These are phyloP conservation scores for Kodamaea neixiangensis DNA, from an alignment of 805 yeast species.

Conservation along the genomic window DNA sequence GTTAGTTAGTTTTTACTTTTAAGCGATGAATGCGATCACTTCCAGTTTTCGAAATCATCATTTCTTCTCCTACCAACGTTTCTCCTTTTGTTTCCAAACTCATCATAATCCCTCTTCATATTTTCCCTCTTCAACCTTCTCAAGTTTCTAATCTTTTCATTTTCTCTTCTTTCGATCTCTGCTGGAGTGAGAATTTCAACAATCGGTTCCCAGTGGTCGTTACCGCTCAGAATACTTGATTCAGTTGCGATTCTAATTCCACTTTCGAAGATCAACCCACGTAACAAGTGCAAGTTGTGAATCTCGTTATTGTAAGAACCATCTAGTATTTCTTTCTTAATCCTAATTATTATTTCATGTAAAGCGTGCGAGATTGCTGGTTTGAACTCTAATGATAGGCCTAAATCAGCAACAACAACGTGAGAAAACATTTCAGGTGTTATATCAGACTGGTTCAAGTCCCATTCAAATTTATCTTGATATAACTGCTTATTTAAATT, in stretches of 20 bases:
- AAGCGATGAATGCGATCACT: not conserved
- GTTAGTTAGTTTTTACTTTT: not conserved
- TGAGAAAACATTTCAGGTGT: constrained; percentile 86
- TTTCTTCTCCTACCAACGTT: constrained; percentile 48
- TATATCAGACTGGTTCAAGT: constrained; percentile 52
- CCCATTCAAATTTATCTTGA: constrained; percentile 96
- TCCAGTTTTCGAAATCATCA: constrained; percentile 41
- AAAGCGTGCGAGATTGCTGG: constrained; percentile 88
- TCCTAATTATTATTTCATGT: constrained; percentile 73
- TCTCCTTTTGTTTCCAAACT: constrained; percentile 31
- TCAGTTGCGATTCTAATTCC: constrained; percentile 46
- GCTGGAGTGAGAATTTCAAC: constrained; percentile 85
- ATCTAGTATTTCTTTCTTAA: constrained; percentile 82
- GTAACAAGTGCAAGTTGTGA: constrained; percentile 43
- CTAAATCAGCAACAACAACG: constrained; percentile 80
- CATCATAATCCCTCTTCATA: constrained; percentile 59
- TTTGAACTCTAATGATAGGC: constrained; percentile 78
- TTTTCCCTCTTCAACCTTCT: constrained; percentile 93
- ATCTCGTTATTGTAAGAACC: constrained; percentile 44
- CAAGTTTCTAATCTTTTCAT: constrained; percentile 88
- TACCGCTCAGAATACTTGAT: constrained; percentile 74
- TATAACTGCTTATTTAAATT: constrained; percentile 79
- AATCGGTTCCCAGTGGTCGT: constrained; percentile 84
- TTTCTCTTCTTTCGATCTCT: constrained; percentile 93
- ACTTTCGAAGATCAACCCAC: constrained; percentile 46